Conservation (phyloP, 176 grass and related monocot species). For the Aegilops longissima region DNA sequence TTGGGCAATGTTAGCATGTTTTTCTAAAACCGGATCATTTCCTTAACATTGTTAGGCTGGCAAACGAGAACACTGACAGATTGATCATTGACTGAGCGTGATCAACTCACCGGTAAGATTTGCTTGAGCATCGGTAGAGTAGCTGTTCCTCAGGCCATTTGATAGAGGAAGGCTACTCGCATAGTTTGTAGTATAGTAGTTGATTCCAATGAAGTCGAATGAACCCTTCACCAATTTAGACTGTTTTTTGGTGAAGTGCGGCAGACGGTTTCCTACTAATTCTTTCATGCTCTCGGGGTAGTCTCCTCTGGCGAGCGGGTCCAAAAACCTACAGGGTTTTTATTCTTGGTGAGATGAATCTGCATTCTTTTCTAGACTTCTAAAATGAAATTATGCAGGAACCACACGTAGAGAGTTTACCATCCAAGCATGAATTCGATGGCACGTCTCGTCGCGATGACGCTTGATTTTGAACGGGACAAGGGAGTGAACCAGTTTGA, state of each 20-base stretch:
- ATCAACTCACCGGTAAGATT: slow-evolving; percentile 29
- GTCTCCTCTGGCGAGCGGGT: slow-evolving; percentile 40
- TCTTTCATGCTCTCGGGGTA: slow-evolving; percentile 43
- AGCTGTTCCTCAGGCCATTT: slow-evolving; percentile 41
- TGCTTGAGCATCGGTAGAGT: slow-evolving; percentile 30
- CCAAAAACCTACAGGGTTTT: slow-evolving; percentile 33
- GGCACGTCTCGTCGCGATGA: slow-evolving; percentile 2
- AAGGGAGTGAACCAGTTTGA: slow-evolving; percentile 51
- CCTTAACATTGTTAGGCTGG: background rate
- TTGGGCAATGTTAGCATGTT: background rate
- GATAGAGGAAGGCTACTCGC: slow-evolving; percentile 28
- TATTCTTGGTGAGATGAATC: background rate
- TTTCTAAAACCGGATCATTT: no score
- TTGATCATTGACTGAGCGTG: background rate
- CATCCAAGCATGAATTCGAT: slow-evolving; percentile 68
- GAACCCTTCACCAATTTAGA: slow-evolving; percentile 43
- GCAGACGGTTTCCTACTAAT: slow-evolving; percentile 42
- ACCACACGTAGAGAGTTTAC: slow-evolving; percentile 20
- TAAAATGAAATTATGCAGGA: background rate
- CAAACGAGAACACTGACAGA: background rate
- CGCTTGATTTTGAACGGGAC: slow-evolving; percentile 29
- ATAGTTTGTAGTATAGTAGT: slow-evolving; percentile 49
- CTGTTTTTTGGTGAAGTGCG: slow-evolving; percentile 31
- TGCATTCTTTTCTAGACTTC: background rate
- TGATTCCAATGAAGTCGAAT: slow-evolving; percentile 60